Evolutionary conservation across 352 stramenopile species (phyloP).

Genomic region (Phytopythium mirpurense): DNA sequence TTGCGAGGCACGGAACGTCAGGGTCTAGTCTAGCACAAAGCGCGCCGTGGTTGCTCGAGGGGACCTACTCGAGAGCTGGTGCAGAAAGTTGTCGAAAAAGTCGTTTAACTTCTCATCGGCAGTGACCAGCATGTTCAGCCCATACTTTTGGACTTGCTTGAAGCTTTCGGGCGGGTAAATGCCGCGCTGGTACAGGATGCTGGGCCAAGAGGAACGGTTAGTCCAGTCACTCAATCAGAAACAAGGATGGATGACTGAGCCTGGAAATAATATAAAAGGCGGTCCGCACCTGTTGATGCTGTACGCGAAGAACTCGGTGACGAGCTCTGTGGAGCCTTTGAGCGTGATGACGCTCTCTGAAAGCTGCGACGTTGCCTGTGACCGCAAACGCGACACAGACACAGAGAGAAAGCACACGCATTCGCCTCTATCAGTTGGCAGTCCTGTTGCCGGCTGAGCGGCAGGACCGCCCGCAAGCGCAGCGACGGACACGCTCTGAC

Average conservation of each 20-base stretch:
- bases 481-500: not conserved
- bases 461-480: not conserved
- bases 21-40: not conserved
- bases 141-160: slow-evolving; percentile 96
- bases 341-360: slow-evolving; percentile 97
- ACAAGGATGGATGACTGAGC: too few relatives aligned
- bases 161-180: slow-evolving; percentile 99
- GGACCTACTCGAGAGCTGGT: slow-evolving; percentile 79
- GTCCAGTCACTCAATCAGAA: too few relatives aligned
- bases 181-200: slow-evolving; percentile 93
- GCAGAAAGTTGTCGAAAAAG: slow-evolving; percentile 95
- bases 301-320: slow-evolving; percentile 99
- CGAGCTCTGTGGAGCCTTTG: slow-evolving; percentile 97
- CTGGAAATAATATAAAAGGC: slow-evolving; percentile 3
- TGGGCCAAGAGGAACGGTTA: slow-evolving; percentile 13
- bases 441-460: too few relatives aligned
- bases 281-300: slow-evolving; percentile 93
- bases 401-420: not conserved
- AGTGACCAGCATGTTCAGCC: slow-evolving; percentile 97
- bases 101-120: slow-evolving; percentile 93
- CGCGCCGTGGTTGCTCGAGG: not conserved
- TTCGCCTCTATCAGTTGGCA: too few relatives aligned
- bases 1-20: not conserved
- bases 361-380: slow-evolving; percentile 59
- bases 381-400: not conserved